phyloP scores from a whole-genome alignment of 2,329 filamentous ascomycete genomes.

The Sphaerulina musiva region DNA sequence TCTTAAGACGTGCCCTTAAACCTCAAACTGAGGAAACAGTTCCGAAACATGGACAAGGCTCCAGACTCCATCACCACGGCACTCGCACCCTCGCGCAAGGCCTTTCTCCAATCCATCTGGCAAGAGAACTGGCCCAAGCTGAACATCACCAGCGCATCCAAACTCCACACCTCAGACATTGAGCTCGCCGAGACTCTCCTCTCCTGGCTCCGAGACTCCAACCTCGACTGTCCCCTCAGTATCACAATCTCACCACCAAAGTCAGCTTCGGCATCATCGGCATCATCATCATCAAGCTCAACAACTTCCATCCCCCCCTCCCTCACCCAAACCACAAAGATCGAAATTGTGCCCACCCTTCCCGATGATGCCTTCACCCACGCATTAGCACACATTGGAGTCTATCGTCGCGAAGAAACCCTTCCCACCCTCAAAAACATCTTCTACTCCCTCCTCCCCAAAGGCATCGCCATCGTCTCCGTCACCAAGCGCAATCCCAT shows the following conservation, averaged over 20 bases:
- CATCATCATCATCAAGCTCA: too few relatives aligned
- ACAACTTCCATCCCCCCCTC: not conserved
- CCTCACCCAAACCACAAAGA: slow-evolving; percentile 6
- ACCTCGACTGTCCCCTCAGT: slow-evolving; percentile 1
- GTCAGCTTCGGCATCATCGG: not conserved
- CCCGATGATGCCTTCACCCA: slow-evolving; percentile 9
- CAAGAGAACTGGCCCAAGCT: slow-evolving; percentile 9
- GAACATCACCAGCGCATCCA: slow-evolving; percentile 5
- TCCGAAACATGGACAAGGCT: not conserved
- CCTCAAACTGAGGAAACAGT: too few relatives aligned
- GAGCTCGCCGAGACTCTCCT: slow-evolving; percentile 9
- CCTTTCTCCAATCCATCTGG: slow-evolving; percentile 9
- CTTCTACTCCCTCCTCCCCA: slow-evolving; percentile 7
- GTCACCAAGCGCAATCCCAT: slow-evolving; percentile 7
- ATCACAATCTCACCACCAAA: not conserved
- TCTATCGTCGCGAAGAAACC: not conserved
- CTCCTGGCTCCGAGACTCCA: slow-evolving; percentile 8
- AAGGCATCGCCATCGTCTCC: slow-evolving; percentile 10
- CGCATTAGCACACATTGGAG: slow-evolving; percentile 11
- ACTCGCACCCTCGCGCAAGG: slow-evolving; percentile 5
- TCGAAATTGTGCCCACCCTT: not conserved
- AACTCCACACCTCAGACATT: slow-evolving; percentile 5
- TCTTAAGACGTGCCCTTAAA: too few relatives aligned
- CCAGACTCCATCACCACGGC: slow-evolving; percentile 6
- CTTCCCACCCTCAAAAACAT: slow-evolving; percentile 7